These are phyloP conservation scores for Babesia bovis DNA, from an alignment of 169 alveolate genomes.

Conservation along the genomic window DNA sequence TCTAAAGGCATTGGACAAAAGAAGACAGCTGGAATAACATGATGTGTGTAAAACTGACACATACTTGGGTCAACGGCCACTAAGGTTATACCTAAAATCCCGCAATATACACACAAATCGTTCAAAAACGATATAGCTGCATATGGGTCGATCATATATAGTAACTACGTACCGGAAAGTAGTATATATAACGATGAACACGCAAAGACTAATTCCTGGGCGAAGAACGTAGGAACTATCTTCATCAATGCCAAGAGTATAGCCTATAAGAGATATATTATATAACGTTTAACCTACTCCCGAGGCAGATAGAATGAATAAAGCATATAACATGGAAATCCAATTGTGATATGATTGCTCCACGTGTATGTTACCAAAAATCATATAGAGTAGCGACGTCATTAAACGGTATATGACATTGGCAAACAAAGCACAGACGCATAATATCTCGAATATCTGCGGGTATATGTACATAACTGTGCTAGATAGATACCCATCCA, in stretches of 20 bases:
- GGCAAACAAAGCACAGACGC: slow-evolving; percentile 42
- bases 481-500: slow-evolving; percentile 58
- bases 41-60: slow-evolving; percentile 2
- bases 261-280: neutral
- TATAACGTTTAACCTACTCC: slow-evolving; percentile 12
- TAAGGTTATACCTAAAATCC: slow-evolving; percentile 1
- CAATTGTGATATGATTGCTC: slow-evolving; percentile 9
- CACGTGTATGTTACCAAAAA: slow-evolving; percentile 24
- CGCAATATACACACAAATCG: slow-evolving; percentile 41
- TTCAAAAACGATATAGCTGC: slow-evolving; percentile 55
- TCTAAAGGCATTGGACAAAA: slow-evolving; percentile 7
- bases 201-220: slow-evolving; percentile 56
- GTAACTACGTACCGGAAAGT: slow-evolving; percentile 33
- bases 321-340: slow-evolving; percentile 19
- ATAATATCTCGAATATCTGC: slow-evolving; percentile 42
- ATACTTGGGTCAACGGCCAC: slow-evolving; percentile 31
- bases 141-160: neutral
- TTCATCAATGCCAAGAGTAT: slow-evolving; percentile 34
- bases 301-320: slow-evolving; percentile 16
- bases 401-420: slow-evolving; percentile 30
- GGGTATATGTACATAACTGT: neutral
- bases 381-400: neutral
- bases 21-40: slow-evolving; percentile 19
- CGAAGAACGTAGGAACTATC: slow-evolving; percentile 60
- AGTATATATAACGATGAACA: slow-evolving; percentile 45